Evolutionary conservation across 768 basidiomycete species (phyloP).

Genomic region (Pisolithus sp.): DNA sequence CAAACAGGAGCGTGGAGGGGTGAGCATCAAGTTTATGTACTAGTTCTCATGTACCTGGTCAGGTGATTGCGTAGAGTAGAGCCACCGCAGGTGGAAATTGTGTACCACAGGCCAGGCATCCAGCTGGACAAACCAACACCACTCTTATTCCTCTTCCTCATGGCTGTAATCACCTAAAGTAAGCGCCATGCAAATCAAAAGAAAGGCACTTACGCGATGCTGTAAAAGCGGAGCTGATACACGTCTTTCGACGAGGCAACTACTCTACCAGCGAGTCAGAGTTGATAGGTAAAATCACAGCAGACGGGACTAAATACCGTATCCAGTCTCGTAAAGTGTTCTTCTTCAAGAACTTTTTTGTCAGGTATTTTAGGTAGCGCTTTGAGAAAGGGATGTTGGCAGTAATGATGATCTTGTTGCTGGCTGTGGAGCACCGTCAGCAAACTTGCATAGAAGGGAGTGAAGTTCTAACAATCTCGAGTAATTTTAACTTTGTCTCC

Average conservation of each 20-base stretch:
- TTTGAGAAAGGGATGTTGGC: slow-evolving; percentile 91
- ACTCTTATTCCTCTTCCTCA: slow-evolving; percentile 45
- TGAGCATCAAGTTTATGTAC: slow-evolving; percentile 13
- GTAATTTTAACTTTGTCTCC: slow-evolving; percentile 83
- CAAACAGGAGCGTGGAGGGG: slow-evolving; percentile 30
- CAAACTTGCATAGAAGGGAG: slow-evolving; percentile 1
- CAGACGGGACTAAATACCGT: slow-evolving; percentile 44
- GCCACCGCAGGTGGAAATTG: no score
- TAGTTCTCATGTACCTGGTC: neutral
- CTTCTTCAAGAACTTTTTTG: slow-evolving; percentile 99
- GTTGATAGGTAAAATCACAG: slow-evolving; percentile 4
- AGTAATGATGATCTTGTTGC: slow-evolving; percentile 77
- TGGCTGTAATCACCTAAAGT: slow-evolving; percentile 26
- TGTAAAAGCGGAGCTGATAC: slow-evolving; percentile 94
- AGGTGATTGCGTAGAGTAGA: neutral
- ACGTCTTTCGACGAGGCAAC: slow-evolving; percentile 90
- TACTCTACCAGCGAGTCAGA: slow-evolving; percentile 42
- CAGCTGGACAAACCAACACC: neutral
- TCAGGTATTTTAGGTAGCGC: slow-evolving; percentile 96
- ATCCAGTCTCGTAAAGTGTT: slow-evolving; percentile 95
- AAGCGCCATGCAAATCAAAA: slow-evolving; percentile 3
- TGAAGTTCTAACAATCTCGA: slow-evolving; percentile 59
- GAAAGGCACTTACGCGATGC: slow-evolving; percentile 61
- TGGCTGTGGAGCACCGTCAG: slow-evolving; percentile 37
- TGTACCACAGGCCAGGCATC: neutral